Evolutionary conservation across 306 rosid genomes (phyloP).

Genomic region (Vigna trinervia): DNA sequence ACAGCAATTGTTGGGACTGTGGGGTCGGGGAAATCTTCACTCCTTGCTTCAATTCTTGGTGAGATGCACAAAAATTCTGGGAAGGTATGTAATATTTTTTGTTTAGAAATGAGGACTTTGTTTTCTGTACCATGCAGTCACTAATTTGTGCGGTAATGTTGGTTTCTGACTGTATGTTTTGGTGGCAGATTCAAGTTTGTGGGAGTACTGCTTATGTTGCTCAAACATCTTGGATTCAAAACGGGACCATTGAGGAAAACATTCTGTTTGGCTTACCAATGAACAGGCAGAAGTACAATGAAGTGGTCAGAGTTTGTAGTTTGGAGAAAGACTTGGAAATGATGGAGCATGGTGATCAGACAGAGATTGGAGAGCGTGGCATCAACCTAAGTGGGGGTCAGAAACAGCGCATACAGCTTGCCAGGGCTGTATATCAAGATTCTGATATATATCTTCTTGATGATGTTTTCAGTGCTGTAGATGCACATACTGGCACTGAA

Average conservation of each 20-base stretch:
- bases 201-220: slow-evolving; percentile 93
- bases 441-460: slow-evolving; percentile 91
- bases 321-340: slow-evolving; percentile 90
- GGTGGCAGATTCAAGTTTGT: slow-evolving; percentile 76
- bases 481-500: slow-evolving; percentile 96
- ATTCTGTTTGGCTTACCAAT: slow-evolving; percentile 81
- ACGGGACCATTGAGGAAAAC: slow-evolving; percentile 92
- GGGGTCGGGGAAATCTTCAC: slow-evolving; percentile 94
- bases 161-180: slow-evolving; percentile 9
- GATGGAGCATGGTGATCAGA: slow-evolving; percentile 95
- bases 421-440: slow-evolving; percentile 92
- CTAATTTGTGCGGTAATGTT: slow-evolving; percentile 11
- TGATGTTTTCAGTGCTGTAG: slow-evolving; percentile 96
- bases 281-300: slow-evolving; percentile 70
- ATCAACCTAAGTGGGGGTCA: slow-evolving; percentile 98
- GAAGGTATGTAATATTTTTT: slow-evolving; percentile 54
- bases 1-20: slow-evolving; percentile 93
- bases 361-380: slow-evolving; percentile 98
- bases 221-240: slow-evolving; percentile 98
- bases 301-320: slow-evolving; percentile 81
- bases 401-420: slow-evolving; percentile 95
- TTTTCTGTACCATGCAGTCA: slow-evolving; percentile 7
- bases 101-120: neutral
- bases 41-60: slow-evolving; percentile 87
- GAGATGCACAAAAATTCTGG: slow-evolving; percentile 89